Base-by-base conservation (phyloP, 768 basidiomycete genomes). In the Hygrocybe punicea region DNA sequence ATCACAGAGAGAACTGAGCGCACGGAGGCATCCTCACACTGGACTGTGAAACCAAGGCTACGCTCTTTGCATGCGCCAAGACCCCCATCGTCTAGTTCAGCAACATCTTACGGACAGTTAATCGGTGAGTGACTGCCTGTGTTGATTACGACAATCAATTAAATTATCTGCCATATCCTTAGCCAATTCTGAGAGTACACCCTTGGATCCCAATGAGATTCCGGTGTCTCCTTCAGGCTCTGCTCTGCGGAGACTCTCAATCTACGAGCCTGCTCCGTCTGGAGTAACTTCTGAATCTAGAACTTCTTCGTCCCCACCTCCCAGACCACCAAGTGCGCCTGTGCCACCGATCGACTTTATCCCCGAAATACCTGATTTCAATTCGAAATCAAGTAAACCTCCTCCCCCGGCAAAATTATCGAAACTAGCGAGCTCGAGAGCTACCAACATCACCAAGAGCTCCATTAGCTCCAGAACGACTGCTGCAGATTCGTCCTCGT, bases 1-100 rank as follows among this genome's bases (percentile, higher is more conserved):
- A 91, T 91, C 58, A 77, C 81, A 21, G 88, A 91, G 70, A 71
- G 68, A 46, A 85, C 86, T 14, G 88, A 90, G 65, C 76, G 77
- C 34, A 84, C 87, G 35, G 86, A 84, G 59, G 73, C 77, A 35
- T 81, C 83, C 13, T 76, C 78, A 14, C 72, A 74, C 40, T 79
- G 79, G 75, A 75, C 76, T 25, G 73, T 77, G 25, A 71, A 71
- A 39, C 75, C 74, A 51, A 73, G 75, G 39, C 70, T 76, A 29
- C 60, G 70, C 33, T 61, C 70, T 33, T 73, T 76, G 55, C 71
- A 74, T 55, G 72, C 72, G 19, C 74, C 76, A 13, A 76, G 76
- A 29, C 72, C 78, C 19, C 67, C 69, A 17, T 56, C 59, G 29
- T 73, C 75, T 10, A 76, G 75, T 53, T 72, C 74, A 21, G 78